Evolutionary conservation across 2,329 filamentous ascomycete species (phyloP), one percentile per base, ranked within the genome.

Genomic region (Talaromyces sp.): DNA sequence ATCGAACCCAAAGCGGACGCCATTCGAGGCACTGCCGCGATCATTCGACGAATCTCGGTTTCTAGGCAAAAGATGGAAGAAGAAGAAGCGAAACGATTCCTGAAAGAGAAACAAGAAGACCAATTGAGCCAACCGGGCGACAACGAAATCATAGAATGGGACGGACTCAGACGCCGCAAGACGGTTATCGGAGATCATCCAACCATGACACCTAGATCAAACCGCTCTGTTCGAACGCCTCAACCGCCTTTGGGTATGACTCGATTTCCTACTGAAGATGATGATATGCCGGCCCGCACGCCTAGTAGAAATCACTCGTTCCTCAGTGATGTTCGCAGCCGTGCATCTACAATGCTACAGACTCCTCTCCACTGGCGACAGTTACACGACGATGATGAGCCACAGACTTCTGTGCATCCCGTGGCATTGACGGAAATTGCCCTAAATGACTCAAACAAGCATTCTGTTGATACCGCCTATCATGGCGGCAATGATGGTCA

Each of bases 1-100:
- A 89, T 90, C 14, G 95, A 99, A 70, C 95, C 95, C 60, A 96
- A 96, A 73, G 95, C 95, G 14, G 95, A 99, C 75, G 92, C 95
- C 9, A 96, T 99, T 71, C 91, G 95, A 68, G 95, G 93, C 65
- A 82, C 93, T 16, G 93, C 91, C 6, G 92, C 92, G 54, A 92
- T 99, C 64, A 84, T 99, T 60, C 87, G 95, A 66, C 86, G 90
- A 14, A 82, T 99, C 57, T 97, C 92, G 0, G 82, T 82, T 11
- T 83, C 88, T 0, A 84, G 95, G 65, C 85, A 89, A 65, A 89
- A 88, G 72, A 89, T 89, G 81, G 91, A 98, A 73, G 82, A 87
- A 7, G 86, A 91, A 50, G 95, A 98, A 74, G 84, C 89, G 21
- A 88, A 85, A 68, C 86, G 91, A 35, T 82, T 96, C 63, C 88